These are phyloP conservation scores for Davidsoniella virescens DNA, from an alignment of 2,329 filamentous ascomycete species.

Conservation along the genomic window DNA sequence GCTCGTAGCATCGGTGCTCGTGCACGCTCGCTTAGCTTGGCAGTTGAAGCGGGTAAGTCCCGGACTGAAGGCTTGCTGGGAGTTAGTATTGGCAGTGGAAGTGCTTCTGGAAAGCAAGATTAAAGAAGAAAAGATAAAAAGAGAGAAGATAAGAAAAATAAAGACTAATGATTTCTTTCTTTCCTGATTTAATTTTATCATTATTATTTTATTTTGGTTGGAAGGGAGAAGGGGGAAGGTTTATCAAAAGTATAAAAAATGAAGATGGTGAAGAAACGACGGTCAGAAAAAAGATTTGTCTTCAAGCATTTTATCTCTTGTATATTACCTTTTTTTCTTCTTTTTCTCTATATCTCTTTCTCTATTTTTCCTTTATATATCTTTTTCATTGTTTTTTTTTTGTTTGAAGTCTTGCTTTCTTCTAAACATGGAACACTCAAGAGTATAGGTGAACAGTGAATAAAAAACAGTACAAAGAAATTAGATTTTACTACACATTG, in stretches of 20 bases:
- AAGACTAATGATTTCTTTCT: background rate
- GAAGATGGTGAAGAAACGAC: background rate
- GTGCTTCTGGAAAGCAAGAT: slow-evolving; percentile 11
- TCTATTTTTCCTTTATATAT: slow-evolving; percentile 11
- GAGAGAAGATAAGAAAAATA: background rate
- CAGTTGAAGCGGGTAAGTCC: slow-evolving; percentile 11
- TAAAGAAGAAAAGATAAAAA: background rate
- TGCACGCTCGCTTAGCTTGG: slow-evolving; percentile 9
- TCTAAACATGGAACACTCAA: background rate
- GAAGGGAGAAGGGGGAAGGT: background rate
- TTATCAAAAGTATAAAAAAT: background rate
- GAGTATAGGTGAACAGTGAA: background rate
- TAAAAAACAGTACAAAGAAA: too few relatives aligned
- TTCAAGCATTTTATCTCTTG: background rate
- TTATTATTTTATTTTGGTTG: too few relatives aligned
- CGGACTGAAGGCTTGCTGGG: slow-evolving; percentile 5
- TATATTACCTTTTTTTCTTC: background rate
- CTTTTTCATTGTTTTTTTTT: slow-evolving; percentile 6
- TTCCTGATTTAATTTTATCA: too few relatives aligned
- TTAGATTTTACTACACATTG: too few relatives aligned
- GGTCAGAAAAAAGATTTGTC: background rate
- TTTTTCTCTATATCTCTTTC: background rate
- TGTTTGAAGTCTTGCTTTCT: slow-evolving; percentile 11
- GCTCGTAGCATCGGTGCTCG: slow-evolving; percentile 3
- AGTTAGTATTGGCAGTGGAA: background rate